A percentile compares a stretch with the other conserved stretches of the same genome.
Conservation (phyloP, 176 grass and related monocot species). For the Rhynchospora pubera region DNA sequence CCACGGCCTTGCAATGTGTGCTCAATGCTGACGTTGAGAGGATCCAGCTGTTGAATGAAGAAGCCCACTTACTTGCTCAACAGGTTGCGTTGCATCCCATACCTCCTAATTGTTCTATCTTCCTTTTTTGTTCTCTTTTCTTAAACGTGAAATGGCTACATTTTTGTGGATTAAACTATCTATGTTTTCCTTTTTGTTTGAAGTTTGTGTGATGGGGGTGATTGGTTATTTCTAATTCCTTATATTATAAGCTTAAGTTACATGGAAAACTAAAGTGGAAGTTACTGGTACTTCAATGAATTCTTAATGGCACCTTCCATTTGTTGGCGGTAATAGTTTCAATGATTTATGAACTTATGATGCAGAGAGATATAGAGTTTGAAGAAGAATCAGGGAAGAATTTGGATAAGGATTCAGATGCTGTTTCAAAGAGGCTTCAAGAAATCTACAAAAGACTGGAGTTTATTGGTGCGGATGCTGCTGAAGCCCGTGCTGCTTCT, state of each 20-base stretch:
- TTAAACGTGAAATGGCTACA: not conserved
- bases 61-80: slow-evolving; percentile 51
- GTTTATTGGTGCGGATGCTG: slow-evolving; percentile 81
- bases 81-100: slow-evolving; percentile 36
- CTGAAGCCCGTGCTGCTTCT: slow-evolving; percentile 88
- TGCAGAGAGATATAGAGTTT: slow-evolving; percentile 87
- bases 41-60: slow-evolving; percentile 72
- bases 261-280: not conserved
- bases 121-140: not conserved
- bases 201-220: not conserved
- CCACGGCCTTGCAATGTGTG: slow-evolving; percentile 81
- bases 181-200: not conserved
- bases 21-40: slow-evolving; percentile 79
- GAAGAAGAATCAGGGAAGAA: slow-evolving; percentile 61
- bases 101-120: not conserved
- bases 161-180: not conserved
- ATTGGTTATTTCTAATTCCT: not conserved
- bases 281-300: not conserved
- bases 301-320: slow-evolving; percentile 8
- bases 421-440: slow-evolving; percentile 75
- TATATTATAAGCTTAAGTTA: not conserved
- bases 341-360: not conserved
- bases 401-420: slow-evolving; percentile 55
- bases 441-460: slow-evolving; percentile 91
- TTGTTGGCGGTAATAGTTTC: not conserved